Conservation (phyloP, 768 basidiomycete species). For the Podaxis sp. region DNA sequence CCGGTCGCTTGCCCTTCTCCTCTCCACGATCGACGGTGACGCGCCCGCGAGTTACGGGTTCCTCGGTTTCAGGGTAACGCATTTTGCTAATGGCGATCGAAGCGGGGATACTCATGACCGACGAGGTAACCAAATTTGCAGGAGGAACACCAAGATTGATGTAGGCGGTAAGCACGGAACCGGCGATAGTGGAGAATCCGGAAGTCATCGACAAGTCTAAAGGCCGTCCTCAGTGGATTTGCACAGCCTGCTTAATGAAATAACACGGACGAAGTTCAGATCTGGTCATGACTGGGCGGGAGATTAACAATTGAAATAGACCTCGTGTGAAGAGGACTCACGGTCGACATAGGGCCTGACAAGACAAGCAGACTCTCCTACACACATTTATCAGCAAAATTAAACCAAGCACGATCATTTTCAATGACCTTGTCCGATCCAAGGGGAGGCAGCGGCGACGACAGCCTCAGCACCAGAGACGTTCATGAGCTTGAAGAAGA, state of each 20-base stretch:
- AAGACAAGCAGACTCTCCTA: constrained; percentile 77
- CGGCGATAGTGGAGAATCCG: constrained; percentile 92
- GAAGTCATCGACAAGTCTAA: constrained; percentile 82
- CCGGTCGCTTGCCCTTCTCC: constrained; percentile 48
- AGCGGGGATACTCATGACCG: constrained; percentile 94
- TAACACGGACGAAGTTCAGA: constrained; percentile 67
- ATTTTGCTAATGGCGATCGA: constrained; percentile 92
- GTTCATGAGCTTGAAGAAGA: constrained; percentile 90
- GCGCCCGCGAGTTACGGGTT: constrained; percentile 81
- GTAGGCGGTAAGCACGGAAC: constrained; percentile 85
- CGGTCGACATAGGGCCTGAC: constrained; percentile 80
- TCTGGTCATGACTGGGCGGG: constrained; percentile 62
- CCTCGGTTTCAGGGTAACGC: constrained; percentile 80
- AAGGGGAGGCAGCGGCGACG: constrained; percentile 91
- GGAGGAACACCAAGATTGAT: constrained; percentile 76
- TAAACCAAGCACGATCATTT: not conserved
- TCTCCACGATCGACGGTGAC: constrained; percentile 82
- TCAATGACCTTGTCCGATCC: constrained; percentile 76
- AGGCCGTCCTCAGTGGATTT: not conserved
- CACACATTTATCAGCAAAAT: not conserved
- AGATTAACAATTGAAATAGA: not conserved
- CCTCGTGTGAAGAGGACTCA: constrained; percentile 24
- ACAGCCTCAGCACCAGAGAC: constrained; percentile 95
- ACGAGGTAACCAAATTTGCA: constrained; percentile 81
- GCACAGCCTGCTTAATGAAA: not conserved